Evolutionary conservation across 345 rosid species (phyloP), one percentile per base, ranked within the genome.

Genomic region (Acer negundo): DNA sequence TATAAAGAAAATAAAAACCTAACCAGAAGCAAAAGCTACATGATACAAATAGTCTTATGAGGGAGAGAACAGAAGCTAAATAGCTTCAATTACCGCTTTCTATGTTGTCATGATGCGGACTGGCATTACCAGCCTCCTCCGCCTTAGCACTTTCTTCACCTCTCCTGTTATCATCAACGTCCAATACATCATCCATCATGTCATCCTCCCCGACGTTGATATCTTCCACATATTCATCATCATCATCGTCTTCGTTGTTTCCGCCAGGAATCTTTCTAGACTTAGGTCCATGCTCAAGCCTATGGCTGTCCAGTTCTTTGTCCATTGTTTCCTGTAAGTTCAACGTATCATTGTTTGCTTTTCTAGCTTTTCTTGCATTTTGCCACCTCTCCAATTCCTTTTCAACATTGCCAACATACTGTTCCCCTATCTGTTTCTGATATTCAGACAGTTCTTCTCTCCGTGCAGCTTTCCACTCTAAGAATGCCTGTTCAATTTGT

Each of bases 211-310:
- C 97, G 2, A 83, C 94, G 70, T 90, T 92, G 73, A 94, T 92
- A 79, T 91, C 99, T 76, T 94, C 97, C 66, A 90, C 94, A 26
- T 46, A 93, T 26, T 46, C 49, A 46, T 91, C 96, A 24, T 93
- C 99, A 71, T 96, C 98, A 12, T 92, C 97, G 44, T 89, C 95
- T 1, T 86, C 91, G 81, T 84, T 86, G 81, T 85, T 81, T 75
- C 89, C 86, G 77, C 90, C 93, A 0, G 91, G 97, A 23, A 96
- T 90, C 84, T 90, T 94, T 83, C 98, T 92, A 42, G 85, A 87
- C 90, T 92, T 96, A 19, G 95, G 99, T 72, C 99, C 99, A 58
- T 96, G 97, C 89, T 96, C 97, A 75, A 96, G 92, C 87, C 94
- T 84, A 79, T 94, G 99, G 20, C 86, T 87, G 72, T 96, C 99